These are phyloP conservation scores for Fraxinus greggii DNA, from an alignment of 305 asterid species.

Conservation along the genomic window DNA sequence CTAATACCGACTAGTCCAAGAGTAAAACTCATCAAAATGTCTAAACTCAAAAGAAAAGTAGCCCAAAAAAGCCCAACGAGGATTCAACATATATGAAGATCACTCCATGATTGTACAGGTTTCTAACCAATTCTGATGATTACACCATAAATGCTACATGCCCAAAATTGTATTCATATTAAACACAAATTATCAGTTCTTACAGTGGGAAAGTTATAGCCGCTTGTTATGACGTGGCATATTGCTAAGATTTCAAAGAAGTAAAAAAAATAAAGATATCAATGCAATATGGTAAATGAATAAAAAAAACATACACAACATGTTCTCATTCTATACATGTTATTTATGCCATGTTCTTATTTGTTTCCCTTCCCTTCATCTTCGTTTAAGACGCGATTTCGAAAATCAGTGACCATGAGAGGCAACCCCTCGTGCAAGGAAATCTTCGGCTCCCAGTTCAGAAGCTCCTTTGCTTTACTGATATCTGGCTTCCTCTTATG, in stretches of 20 bases:
- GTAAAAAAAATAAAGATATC: constrained; percentile 10
- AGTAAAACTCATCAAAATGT: not conserved
- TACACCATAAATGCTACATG: not conserved
- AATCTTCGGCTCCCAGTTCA: constrained; percentile 93
- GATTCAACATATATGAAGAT: not conserved
- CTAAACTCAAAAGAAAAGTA: not conserved
- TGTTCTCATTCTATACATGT: constrained; percentile 35
- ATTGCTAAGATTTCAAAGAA: constrained; percentile 11
- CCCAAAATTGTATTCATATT: constrained; percentile 17
- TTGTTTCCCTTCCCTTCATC: constrained; percentile 90
- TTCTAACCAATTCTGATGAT: not conserved
- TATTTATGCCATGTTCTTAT: constrained; percentile 31
- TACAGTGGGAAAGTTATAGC: not conserved
- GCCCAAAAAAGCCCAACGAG: not conserved
- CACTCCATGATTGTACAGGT: not conserved
- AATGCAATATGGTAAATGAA: not conserved
- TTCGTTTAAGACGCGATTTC: constrained; percentile 90
- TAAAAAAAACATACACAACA: constrained; percentile 22
- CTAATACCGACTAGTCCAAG: not conserved
- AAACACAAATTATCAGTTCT: constrained; percentile 20
- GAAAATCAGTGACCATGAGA: constrained; percentile 79
- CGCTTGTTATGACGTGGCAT: not conserved
- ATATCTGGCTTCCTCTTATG: constrained; percentile 97
- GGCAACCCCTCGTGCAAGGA: constrained; percentile 84
- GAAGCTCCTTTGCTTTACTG: constrained; percentile 76